Percentiles rank a stretch among this genome's conserved stretches.
Conservation (phyloP, 2,329 filamentous ascomycete genomes). For the Ilyonectria robusta region DNA sequence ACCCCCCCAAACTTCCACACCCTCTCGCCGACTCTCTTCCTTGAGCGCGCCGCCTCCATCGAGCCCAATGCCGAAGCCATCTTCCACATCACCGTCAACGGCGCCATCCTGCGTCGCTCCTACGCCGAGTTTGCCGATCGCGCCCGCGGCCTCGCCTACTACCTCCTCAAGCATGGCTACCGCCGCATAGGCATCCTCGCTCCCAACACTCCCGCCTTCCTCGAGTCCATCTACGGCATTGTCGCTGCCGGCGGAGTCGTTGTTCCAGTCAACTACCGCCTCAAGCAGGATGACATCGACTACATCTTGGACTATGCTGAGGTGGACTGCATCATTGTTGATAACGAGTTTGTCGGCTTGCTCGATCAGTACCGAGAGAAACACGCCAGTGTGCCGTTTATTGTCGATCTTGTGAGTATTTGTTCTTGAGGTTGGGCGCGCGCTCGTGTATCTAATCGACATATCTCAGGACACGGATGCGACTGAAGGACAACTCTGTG, state of each 20-base stretch:
- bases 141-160: constrained; percentile 90
- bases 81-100: constrained; percentile 86
- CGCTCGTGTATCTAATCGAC: constrained; percentile 25
- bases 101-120: constrained; percentile 78
- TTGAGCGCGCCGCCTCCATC: constrained; percentile 87
- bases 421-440: constrained; percentile 5
- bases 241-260: constrained; percentile 85
- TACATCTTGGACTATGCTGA: constrained; percentile 94
- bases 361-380: constrained; percentile 75
- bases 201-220: constrained; percentile 94
- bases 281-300: constrained; percentile 87
- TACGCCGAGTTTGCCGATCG: constrained; percentile 90
- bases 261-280: constrained; percentile 73
- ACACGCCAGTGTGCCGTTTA: constrained; percentile 76
- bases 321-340: constrained; percentile 88
- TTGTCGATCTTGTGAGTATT: constrained; percentile 75
- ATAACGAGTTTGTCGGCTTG: constrained; percentile 82
- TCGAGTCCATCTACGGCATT: constrained; percentile 91
- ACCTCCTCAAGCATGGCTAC: constrained; percentile 79
- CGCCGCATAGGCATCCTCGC: constrained; percentile 87
- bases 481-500: constrained; percentile 79
- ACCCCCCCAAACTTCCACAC: constrained; percentile 77
- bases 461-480: constrained; percentile 80
- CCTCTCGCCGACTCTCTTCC: constrained; percentile 88
- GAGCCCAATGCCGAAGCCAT: constrained; percentile 90